These are phyloP conservation scores for Aspergillus aculeatus DNA, from an alignment of 2,329 filamentous ascomycete genomes.

Conservation along the genomic window DNA sequence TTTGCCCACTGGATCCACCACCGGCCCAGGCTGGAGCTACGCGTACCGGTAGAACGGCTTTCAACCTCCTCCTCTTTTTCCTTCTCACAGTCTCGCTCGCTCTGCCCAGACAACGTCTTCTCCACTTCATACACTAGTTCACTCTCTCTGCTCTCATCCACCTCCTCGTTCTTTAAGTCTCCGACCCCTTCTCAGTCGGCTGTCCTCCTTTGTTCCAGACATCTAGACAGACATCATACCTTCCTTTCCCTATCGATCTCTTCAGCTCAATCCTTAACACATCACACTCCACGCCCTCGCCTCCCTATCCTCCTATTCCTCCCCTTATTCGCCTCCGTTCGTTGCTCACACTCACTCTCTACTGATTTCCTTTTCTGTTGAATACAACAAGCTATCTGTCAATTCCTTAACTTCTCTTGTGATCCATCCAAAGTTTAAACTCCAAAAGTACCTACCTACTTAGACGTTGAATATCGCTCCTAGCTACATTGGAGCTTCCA, in stretches of 20 bases:
- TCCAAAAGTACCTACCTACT: background rate
- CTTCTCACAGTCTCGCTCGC: background rate
- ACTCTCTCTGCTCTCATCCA: background rate
- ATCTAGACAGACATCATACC: background rate
- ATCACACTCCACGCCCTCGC: background rate
- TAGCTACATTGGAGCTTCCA: background rate
- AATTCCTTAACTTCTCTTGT: background rate
- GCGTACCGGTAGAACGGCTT: background rate
- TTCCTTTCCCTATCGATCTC: background rate
- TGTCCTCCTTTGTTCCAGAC: slow-evolving; percentile 4
- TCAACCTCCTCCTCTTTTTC: background rate
- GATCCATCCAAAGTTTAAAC: background rate
- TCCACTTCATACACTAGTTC: background rate
- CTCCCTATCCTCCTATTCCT: background rate
- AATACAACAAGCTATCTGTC: background rate
- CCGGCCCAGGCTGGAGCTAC: background rate
- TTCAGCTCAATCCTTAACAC: background rate
- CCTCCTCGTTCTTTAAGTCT: background rate
- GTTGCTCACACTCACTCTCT: background rate
- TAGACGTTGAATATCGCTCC: background rate
- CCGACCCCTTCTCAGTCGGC: background rate
- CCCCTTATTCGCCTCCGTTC: background rate
- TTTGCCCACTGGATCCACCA: background rate
- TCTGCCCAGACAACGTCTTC: background rate
- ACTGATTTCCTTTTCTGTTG: background rate